Evolutionary conservation across 176 grass and related monocot genomes (phyloP).

Genomic region (Lolium multiflorum): DNA sequence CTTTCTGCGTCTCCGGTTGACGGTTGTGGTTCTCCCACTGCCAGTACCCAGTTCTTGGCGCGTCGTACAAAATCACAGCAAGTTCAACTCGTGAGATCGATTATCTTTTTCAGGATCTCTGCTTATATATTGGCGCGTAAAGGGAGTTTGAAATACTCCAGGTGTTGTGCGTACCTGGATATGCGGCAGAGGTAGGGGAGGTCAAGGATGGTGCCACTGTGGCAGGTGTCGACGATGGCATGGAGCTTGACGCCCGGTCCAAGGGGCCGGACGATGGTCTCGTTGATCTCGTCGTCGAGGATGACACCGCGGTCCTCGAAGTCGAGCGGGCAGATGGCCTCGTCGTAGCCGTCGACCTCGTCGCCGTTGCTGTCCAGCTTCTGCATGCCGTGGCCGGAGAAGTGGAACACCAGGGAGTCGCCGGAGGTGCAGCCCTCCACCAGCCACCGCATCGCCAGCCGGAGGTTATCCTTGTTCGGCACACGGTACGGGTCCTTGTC

Average conservation of each 20-base stretch:
- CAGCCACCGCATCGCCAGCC: constrained; percentile 80
- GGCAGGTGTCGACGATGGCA: constrained; percentile 88
- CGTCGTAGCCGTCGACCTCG: constrained; percentile 87
- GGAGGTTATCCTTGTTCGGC: constrained; percentile 72
- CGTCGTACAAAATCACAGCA: not conserved
- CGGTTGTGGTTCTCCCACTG: constrained; percentile 69
- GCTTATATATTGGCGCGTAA: not conserved
- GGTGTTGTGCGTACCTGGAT: constrained; percentile 48
- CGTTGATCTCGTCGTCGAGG: constrained; percentile 70
- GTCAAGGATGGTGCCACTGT: constrained; percentile 90
- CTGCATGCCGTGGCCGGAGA: constrained; percentile 90
- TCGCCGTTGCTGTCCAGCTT: constrained; percentile 76
- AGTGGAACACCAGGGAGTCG: constrained; percentile 90
- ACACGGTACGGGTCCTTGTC: constrained; percentile 43
- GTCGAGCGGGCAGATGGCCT: constrained; percentile 85
- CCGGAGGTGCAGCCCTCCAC: constrained; percentile 52
- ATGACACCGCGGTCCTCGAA: constrained; percentile 66
- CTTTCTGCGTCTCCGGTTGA: constrained; percentile 43
- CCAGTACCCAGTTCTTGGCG: constrained; percentile 52
- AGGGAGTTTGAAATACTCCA: not conserved
- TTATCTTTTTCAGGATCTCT: not conserved
- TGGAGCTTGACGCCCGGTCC: constrained; percentile 74
- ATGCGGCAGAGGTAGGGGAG: constrained; percentile 86
- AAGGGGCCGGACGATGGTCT: constrained; percentile 55
- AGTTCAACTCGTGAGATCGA: not conserved